Base-by-base conservation (phyloP, 1,284 basidiomycete genomes). In the Boletus hoseneyae region DNA sequence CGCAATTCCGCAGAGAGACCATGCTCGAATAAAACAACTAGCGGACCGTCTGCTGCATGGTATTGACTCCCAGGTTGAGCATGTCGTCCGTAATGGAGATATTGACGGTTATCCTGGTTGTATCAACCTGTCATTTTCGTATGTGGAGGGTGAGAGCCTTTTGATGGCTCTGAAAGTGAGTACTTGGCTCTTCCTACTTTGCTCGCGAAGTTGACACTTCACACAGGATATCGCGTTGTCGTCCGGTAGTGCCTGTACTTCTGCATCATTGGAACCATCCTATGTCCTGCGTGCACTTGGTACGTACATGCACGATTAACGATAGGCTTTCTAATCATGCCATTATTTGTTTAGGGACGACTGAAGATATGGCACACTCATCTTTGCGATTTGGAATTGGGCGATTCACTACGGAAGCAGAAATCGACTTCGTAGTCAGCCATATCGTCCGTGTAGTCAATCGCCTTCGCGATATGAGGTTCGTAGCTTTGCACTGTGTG, bases 331-430 rank as follows among this genome's bases (percentile, higher is more conserved):
- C 34, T 43, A 38, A 23, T 16, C 33, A 51, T 48, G 10, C 40
- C 29, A 29, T 49, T 39, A 43, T 55, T 45, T 50, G 42, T 42
- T 40, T 51, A 87, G 87, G 93, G 58, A 90, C 95, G 38, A 91
- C 94, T 27, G 97, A 99, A 70, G 97, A 98, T 65, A 97, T 98
- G 90, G 97, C 97, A 0, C 97, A 99, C 69, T 98, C 95, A 11
- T 97, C 93, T 15, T 78, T 99, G 47, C 87, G 97, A 37, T 99
- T 99, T 72, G 97, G 97, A 47, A 91, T 99, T 57, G 97, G 97
- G 33, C 85, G 97, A 27, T 99, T 99, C 73, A 99, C 97, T 6
- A 99, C 97, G 3, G 93, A 97, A 68, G 91, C 87, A 15, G 97
- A 99, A 73, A 80, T 99, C 51, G 97, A 99, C 70, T 94, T 92